Base-by-base conservation (phyloP, 768 basidiomycete genomes). In the Hemileccinum impolitum region DNA sequence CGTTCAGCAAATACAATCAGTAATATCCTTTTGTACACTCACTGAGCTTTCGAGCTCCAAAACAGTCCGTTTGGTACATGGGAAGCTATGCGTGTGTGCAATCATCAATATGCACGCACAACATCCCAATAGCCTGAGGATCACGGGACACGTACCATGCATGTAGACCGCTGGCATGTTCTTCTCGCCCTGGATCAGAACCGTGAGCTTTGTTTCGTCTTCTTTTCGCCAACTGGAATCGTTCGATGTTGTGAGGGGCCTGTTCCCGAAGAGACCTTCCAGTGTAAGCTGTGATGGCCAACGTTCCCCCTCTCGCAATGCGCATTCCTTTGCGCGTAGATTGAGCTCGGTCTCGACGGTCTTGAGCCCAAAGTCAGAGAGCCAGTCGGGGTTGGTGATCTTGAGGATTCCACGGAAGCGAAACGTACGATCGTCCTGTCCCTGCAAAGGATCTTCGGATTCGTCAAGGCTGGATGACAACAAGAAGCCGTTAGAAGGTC, bases 321-420 rank as follows among this genome's bases (percentile, higher is more conserved):
- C 54, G 4, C 64, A 63, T 38, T 67, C 64, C 14, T 51, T 39
- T 39, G 75, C 72, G 14, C 77, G 66, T 35, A 70, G 51, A 17
- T 70, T 67, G 11, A 85, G 57, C 43, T 82, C 81, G 4, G 45
- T 35, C 43, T 77, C 64, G 6, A 87, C 55, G 43, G 55, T 64
- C 34, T 64, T 55, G 31, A 57, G 48, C 1, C 81, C 85, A 37
- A 57, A 58, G 0, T 69, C 65, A 1, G 81, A 77, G 18, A 87
- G 74, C 75, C 81, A 82, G 1, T 63, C 54, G 1, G 78, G 68
- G 2, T 65, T 48, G 3, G 68, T 56, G 50, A 86, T 73, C 34
- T 70, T 69, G 1, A 85, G 66, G 6, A 75, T 56, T 0, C 82
- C 84, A 28, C 73, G 76, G 51, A 84, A 80, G 11, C 72, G 67